Evolutionary conservation across 2,329 filamentous ascomycete species (phyloP).

Genomic region (Fusarium sp.): DNA sequence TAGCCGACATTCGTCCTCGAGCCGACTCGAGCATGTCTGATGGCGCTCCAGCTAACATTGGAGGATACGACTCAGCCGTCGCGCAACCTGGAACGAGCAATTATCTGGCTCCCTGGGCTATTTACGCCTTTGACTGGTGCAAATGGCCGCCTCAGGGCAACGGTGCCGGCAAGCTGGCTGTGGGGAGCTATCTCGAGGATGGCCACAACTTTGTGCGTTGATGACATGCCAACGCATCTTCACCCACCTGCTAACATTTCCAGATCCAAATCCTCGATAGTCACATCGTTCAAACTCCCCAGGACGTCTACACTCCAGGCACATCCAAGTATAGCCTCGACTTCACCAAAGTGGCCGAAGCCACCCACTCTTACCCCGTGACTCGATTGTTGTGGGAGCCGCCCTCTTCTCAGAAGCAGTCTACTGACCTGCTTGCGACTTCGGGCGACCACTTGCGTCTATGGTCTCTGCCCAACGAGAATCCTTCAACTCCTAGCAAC

Average conservation of each 20-base stretch:
- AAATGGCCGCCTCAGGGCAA: constrained; percentile 90
- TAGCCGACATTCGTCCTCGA: constrained; percentile 90
- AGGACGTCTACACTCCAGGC: constrained; percentile 76
- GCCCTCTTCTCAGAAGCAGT: constrained; percentile 93
- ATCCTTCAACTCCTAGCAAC: constrained; percentile 66
- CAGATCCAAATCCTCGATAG: constrained; percentile 98
- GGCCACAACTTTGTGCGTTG: constrained; percentile 89
- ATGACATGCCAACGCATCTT: constrained; percentile 1
- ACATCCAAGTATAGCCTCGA: constrained; percentile 82
- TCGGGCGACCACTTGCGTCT: constrained; percentile 93
- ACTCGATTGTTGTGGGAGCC: constrained; percentile 97
- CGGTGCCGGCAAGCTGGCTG: constrained; percentile 89
- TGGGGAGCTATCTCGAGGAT: constrained; percentile 97
- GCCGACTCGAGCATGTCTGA: constrained; percentile 86
- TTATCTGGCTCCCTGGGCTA: constrained; percentile 92
- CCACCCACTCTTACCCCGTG: constrained; percentile 97
- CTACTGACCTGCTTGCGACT: constrained; percentile 92
- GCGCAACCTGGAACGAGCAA: constrained; percentile 83
- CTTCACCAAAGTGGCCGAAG: constrained; percentile 93
- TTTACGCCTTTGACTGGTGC: constrained; percentile 99
- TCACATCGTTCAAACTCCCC: constrained; percentile 77
- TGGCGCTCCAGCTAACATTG: constrained; percentile 69
- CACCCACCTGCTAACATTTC: constrained; percentile 11
- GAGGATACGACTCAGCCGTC: constrained; percentile 75
- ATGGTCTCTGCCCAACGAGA: constrained; percentile 88